A percentile compares a stretch with the other conserved stretches of the same genome.
Evolutionary conservation across 2,329 filamentous ascomycete genomes (phyloP).

Genomic region (Pseudocercospora musae): DNA sequence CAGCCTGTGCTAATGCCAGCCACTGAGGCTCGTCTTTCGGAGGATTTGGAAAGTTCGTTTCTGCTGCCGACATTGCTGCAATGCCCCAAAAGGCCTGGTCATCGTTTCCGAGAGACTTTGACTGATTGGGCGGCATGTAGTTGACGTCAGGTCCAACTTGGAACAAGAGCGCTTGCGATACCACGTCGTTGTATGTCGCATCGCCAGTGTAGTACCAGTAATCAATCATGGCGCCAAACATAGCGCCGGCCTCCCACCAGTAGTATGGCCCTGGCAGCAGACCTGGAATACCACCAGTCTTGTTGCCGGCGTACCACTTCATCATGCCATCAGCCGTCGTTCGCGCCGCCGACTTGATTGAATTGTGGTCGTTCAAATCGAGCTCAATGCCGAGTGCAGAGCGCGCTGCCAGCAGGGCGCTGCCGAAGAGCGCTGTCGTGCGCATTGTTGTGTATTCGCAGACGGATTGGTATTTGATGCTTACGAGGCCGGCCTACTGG

Average conservation of each 20-base stretch:
- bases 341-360: conserved; percentile 44
- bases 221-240: conserved; percentile 67
- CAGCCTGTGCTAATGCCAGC: conserved; percentile 45
- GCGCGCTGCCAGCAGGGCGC: conserved; percentile 23
- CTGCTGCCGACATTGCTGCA: conserved; percentile 56
- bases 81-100: conserved; percentile 59
- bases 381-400: conserved; percentile 24
- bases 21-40: conserved; percentile 42
- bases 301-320: conserved; percentile 52
- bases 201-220: conserved; percentile 70
- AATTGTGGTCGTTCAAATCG: conserved; percentile 32
- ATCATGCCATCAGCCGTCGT: conserved; percentile 50
- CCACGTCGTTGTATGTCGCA: conserved; percentile 58
- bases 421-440: conserved; percentile 16
- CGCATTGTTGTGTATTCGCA: conserved; percentile 15
- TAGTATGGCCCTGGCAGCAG: conserved; percentile 64
- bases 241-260: conserved; percentile 66
- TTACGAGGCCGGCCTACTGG: not conserved
- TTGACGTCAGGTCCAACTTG: conserved; percentile 57
- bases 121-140: conserved; percentile 54
- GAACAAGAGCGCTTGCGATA: conserved; percentile 58
- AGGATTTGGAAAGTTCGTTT: conserved; percentile 48
- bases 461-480: not conserved
- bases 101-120: conserved; percentile 50
- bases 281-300: conserved; percentile 50